Base-by-base conservation (phyloP, 108 stramenopile genomes). In the Cafeteria roenbergensis region DNA sequence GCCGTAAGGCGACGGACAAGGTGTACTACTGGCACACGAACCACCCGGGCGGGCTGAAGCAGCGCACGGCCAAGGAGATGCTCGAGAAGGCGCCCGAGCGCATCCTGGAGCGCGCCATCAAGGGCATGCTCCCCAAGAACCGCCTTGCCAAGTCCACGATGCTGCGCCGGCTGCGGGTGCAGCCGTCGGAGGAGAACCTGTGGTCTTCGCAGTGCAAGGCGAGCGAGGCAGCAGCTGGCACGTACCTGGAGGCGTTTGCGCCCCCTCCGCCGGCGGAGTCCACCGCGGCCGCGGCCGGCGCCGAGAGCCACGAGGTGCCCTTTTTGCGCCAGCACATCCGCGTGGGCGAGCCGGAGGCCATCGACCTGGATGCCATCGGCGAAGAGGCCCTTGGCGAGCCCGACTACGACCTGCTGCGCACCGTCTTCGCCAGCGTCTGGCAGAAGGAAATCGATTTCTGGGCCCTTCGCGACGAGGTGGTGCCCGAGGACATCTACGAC, bases 91-190 rank as follows among this genome's bases (percentile, higher is more conserved):
- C 57, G 57, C 71, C 71, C 24, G 64, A 55, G 22, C 71, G 74
- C 55, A 51, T 77, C 1, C 37, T 79, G 26, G 37, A 57, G 29
- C 58, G 61, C 4, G 78, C 81, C n/a, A 78, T 82, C 31, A 42
- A 56, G 48, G 79, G 81, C 28, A 82, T 82, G 81, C 66, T 82
- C 38, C 78, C 81, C 9, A 75, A 78, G 71, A 82, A 82, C 70
- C 48, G 51, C 0, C 68, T 82, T 8, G 66, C 79, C 29, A 53
- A 69, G 35, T 55, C 36, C 25, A 27, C 57, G n/a, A 29, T 8
- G 59, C 57, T 63, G 35, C 28, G 26, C 20, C 75, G 74, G 61
- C 69, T 82, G 12, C 38, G 62, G n/a, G 55, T 82, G 34, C 80
- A 75, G 59, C 62, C 74, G 30, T 79, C 63, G 2, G 33, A 38